Percentiles rank a stretch among this genome's conserved stretches.
These are phyloP conservation scores for Trypanosoma conorhini DNA, from an alignment of 208 protist genomes.

Conservation along the genomic window DNA sequence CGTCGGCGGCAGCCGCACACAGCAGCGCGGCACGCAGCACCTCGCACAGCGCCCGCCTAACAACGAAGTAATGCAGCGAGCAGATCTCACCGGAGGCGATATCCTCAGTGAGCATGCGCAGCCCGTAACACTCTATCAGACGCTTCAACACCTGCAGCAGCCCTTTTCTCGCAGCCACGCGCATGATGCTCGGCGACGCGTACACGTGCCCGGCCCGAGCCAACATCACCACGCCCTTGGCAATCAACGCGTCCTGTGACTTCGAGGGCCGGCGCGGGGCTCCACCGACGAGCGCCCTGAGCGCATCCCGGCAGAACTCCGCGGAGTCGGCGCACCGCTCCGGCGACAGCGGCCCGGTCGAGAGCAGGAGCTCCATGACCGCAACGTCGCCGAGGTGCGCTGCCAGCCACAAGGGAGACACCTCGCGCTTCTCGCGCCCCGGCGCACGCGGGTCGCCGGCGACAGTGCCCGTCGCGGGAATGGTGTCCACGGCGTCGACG, in stretches of 20 bases:
- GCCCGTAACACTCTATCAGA: conserved; percentile 68
- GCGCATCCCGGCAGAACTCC: conserved; percentile 40
- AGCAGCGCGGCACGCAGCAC: conserved; percentile 58
- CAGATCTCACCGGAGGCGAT: conserved; percentile 38
- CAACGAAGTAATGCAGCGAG: conserved; percentile 56
- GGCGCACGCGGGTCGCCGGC: conserved; percentile 29
- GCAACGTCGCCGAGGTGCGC: conserved; percentile 53
- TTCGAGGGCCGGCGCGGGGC: conserved; percentile 21
- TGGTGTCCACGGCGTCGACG: conserved; percentile 23
- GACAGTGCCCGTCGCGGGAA: conserved; percentile 22
- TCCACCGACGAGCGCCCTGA: conserved; percentile 48
- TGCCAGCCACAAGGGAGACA: conserved; percentile 64
- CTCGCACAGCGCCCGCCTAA: conserved; percentile 27
- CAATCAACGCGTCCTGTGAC: conserved; percentile 34
- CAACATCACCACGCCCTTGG: conserved; percentile 39
- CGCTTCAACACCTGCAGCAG: conserved; percentile 39
- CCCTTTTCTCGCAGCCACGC: conserved; percentile 41
- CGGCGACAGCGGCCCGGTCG: conserved; percentile 29
- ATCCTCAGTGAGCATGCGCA: conserved; percentile 44
- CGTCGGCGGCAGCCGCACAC: conserved; percentile 23
- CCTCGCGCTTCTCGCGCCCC: conserved; percentile 12
- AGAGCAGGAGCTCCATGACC: conserved; percentile 44
- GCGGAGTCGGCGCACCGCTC: conserved; percentile 24
- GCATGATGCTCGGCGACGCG: conserved; percentile 43
- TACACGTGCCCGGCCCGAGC: conserved; percentile 60